A percentile compares a stretch with the other conserved stretches of the same genome.
phyloP scores from a whole-genome alignment of 2,329 filamentous ascomycete genomes.

The Diaporthe citriasiana region DNA sequence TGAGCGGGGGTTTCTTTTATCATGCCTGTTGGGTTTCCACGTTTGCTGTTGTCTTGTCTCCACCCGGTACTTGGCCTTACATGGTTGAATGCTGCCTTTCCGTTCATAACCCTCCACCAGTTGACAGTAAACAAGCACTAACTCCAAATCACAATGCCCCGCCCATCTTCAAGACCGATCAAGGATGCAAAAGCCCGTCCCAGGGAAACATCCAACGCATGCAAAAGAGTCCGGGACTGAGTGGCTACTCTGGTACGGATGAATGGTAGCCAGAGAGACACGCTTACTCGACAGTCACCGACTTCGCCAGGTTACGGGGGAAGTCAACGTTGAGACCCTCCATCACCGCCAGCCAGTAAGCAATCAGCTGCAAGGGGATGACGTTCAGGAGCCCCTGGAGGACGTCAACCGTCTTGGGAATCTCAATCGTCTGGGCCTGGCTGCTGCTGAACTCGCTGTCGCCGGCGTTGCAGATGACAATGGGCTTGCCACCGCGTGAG shows the following conservation, averaged over 20 bases:
- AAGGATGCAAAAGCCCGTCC: slow-evolving; percentile 21
- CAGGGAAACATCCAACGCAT: slow-evolving; percentile 21
- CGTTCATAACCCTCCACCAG: not conserved
- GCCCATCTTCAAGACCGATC: slow-evolving; percentile 32
- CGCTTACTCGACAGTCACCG: slow-evolving; percentile 94
- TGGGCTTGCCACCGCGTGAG: slow-evolving; percentile 94
- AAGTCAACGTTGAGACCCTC: slow-evolving; percentile 99
- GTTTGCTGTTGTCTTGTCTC: not conserved
- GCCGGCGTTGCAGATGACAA: slow-evolving; percentile 95
- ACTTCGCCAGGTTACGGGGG: slow-evolving; percentile 98
- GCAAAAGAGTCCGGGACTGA: slow-evolving; percentile 13
- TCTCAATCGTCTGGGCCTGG: slow-evolving; percentile 96
- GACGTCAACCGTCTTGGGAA: slow-evolving; percentile 94
- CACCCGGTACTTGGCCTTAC: not conserved
- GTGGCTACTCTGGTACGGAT: slow-evolving; percentile 2
- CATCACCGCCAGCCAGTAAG: slow-evolving; percentile 97
- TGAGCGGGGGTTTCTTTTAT: not conserved
- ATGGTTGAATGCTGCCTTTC: slow-evolving; percentile 20
- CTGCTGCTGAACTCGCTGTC: slow-evolving; percentile 91
- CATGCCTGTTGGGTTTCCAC: slow-evolving; percentile 1
- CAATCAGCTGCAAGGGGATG: slow-evolving; percentile 96
- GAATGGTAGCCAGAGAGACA: not conserved
- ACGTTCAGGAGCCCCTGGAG: slow-evolving; percentile 98
- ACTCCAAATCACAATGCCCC: slow-evolving; percentile 27
- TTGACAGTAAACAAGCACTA: slow-evolving; percentile 4